Conservation (phyloP, 495 filamentous ascomycete genomes). For the Recurvomyces mirabilis region DNA sequence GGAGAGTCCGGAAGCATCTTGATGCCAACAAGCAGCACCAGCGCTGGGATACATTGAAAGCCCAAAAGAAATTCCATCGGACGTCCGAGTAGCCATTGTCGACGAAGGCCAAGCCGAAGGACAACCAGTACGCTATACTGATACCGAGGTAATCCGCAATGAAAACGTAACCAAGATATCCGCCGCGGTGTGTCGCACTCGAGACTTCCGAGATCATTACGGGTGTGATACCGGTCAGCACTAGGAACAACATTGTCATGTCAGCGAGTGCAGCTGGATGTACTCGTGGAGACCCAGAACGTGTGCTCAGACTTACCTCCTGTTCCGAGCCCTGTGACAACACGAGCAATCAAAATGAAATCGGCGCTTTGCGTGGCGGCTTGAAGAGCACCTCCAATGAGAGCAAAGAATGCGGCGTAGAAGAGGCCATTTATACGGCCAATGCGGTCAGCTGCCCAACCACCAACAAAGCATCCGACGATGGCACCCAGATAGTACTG, state of each 20-base stretch:
- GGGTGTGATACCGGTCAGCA: constrained; percentile 42
- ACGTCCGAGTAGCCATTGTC: constrained; percentile 40
- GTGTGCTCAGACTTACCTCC: no score
- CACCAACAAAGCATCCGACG: constrained; percentile 40
- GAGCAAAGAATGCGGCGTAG: constrained; percentile 14
- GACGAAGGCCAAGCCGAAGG: constrained; percentile 45
- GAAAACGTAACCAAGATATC: constrained; percentile 42
- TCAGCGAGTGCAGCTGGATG: background rate
- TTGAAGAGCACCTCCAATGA: constrained; percentile 18
- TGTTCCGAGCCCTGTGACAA: constrained; percentile 19
- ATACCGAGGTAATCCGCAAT: constrained; percentile 50
- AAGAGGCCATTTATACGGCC: constrained; percentile 40
- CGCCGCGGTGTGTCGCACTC: constrained; percentile 37
- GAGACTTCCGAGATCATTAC: constrained; percentile 43
- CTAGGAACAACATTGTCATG: constrained; percentile 5
- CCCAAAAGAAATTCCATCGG: constrained; percentile 45
- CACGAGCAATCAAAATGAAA: constrained; percentile 17
- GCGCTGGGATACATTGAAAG: constrained; percentile 45
- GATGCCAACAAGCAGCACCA: constrained; percentile 39
- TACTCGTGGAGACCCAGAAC: background rate
- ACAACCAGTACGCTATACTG: constrained; percentile 51
- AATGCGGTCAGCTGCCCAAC: constrained; percentile 42
- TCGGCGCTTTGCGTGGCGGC: constrained; percentile 7
- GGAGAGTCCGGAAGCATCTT: constrained; percentile 41
- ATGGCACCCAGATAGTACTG: constrained; percentile 45